A percentile compares a stretch with the other conserved stretches of the same genome.
Evolutionary conservation across 2,329 filamentous ascomycete species (phyloP).

Genomic region (Colletotrichum orchidophilum): DNA sequence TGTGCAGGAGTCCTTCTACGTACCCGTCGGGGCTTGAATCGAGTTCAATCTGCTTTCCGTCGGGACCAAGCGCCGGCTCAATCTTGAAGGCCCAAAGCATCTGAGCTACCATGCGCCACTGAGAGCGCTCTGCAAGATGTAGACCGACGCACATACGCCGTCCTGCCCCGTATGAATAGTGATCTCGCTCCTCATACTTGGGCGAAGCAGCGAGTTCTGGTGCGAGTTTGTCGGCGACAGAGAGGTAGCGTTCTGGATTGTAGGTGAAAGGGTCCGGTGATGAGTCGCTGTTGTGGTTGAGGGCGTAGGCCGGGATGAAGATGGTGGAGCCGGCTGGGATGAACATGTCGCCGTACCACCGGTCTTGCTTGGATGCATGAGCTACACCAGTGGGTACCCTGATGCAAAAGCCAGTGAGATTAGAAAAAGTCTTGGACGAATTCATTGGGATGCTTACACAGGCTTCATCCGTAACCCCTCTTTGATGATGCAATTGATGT

Average conservation of each 20-base stretch:
- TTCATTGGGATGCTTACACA: slow-evolving; percentile 23
- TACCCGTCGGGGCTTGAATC: slow-evolving; percentile 13
- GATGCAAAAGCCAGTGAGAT: not conserved
- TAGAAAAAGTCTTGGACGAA: not conserved
- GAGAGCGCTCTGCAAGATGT: slow-evolving; percentile 57
- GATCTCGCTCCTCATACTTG: slow-evolving; percentile 44
- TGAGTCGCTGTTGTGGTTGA: slow-evolving; percentile 43
- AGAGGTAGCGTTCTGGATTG: slow-evolving; percentile 38
- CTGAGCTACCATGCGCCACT: slow-evolving; percentile 49
- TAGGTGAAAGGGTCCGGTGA: slow-evolving; percentile 43
- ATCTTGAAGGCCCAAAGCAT: slow-evolving; percentile 57
- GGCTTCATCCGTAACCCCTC: slow-evolving; percentile 54
- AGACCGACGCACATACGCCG: slow-evolving; percentile 59
- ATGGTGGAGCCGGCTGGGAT: slow-evolving; percentile 51
- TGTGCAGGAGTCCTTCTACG: slow-evolving; percentile 3
- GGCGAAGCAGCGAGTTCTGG: slow-evolving; percentile 39
- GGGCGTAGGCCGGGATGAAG: slow-evolving; percentile 46
- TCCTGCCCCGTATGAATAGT: slow-evolving; percentile 58
- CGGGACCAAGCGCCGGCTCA: not conserved
- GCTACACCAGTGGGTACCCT: slow-evolving; percentile 5
- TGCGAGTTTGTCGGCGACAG: slow-evolving; percentile 40
- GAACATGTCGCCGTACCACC: slow-evolving; percentile 48
- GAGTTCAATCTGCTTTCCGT: not conserved
- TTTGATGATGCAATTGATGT: slow-evolving; percentile 52
- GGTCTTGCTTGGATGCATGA: slow-evolving; percentile 40